Percentiles rank a stretch among this genome's conserved stretches.
phyloP scores from a whole-genome alignment of 306 rosid species.

The Clitoria ternatea region DNA sequence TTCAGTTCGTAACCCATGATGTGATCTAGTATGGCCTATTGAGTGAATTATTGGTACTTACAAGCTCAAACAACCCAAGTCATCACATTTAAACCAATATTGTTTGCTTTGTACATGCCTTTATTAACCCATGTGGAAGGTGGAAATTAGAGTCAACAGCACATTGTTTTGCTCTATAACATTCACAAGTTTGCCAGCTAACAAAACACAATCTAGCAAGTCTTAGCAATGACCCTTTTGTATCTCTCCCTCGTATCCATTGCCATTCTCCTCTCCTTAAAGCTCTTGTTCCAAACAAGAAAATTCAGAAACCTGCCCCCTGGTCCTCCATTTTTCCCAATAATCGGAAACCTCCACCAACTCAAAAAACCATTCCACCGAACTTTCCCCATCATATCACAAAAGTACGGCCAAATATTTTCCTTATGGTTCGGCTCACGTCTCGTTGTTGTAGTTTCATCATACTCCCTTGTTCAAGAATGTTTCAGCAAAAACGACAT shows the following conservation, averaged over 20 bases:
- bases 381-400: not conserved
- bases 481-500: not conserved
- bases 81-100: too few relatives aligned
- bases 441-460: not conserved
- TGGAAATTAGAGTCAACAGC: too few relatives aligned
- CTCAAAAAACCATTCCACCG: not conserved
- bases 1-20: too few relatives aligned
- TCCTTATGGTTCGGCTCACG: not conserved
- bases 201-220: too few relatives aligned
- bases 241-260: not conserved
- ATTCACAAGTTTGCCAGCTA: too few relatives aligned
- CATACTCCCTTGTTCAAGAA: not conserved
- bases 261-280: not conserved
- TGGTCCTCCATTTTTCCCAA: not conserved
- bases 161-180: too few relatives aligned
- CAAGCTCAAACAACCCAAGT: too few relatives aligned
- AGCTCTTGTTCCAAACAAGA: not conserved
- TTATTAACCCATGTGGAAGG: too few relatives aligned
- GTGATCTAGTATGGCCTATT: too few relatives aligned
- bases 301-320: not conserved
- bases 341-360: not conserved
- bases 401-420: not conserved
- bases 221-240: not conserved
- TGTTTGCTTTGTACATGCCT: too few relatives aligned
- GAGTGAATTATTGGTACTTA: too few relatives aligned